phyloP scores from a whole-genome alignment of 306 rosid species.

The Dryas octopetala region DNA sequence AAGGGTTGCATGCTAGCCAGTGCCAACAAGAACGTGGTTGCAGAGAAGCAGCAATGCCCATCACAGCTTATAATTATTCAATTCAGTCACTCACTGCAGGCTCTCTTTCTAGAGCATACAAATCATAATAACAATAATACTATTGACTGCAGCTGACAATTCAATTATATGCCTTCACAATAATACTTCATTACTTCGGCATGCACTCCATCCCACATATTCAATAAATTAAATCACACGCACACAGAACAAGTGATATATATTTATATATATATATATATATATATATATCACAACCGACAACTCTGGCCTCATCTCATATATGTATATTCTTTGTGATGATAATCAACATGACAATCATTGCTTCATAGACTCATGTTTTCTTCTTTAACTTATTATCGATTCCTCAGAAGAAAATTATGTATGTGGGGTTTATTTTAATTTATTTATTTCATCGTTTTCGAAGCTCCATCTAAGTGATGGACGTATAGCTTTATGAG shows the following conservation, averaged over 20 bases:
- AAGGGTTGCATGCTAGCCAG: background rate
- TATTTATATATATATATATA: no score
- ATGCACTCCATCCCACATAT: no score
- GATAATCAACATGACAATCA: constrained; percentile 19
- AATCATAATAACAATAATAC: background rate
- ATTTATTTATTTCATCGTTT: background rate
- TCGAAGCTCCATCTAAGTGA: background rate
- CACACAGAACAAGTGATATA: no score
- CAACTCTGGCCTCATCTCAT: background rate
- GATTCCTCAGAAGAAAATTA: background rate
- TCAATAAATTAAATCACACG: no score
- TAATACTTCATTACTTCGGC: no score
- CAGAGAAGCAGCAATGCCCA: background rate
- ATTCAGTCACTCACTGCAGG: background rate
- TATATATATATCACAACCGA: background rate
- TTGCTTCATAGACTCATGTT: constrained; percentile 17
- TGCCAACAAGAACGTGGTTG: constrained; percentile 19
- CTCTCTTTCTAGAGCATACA: background rate
- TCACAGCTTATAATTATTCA: background rate
- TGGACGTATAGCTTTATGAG: no score
- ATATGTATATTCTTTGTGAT: background rate
- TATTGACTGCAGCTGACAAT: no score
- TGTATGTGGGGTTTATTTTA: background rate
- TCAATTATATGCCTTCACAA: no score
- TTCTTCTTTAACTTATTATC: background rate